Percentiles rank a stretch among this genome's conserved stretches.
Evolutionary conservation across 2,329 filamentous ascomycete species (phyloP).

Genomic region (Whalleya microplaca): DNA sequence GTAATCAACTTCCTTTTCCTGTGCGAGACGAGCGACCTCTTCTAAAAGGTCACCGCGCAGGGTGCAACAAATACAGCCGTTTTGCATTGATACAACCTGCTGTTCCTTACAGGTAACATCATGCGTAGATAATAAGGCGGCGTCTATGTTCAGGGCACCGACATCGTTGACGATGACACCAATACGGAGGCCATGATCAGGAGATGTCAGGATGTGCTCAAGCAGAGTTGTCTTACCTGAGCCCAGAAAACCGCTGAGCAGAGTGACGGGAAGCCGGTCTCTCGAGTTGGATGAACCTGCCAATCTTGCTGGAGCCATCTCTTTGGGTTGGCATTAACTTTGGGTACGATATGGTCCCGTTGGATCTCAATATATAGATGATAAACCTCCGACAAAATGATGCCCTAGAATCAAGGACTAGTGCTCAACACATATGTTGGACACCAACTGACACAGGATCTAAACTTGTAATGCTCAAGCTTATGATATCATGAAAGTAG

Average conservation of each 20-base stretch:
- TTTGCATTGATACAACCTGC: conserved; percentile 70
- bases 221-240: conserved; percentile 74
- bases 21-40: conserved; percentile 67
- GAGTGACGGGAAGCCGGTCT: conserved; percentile 57
- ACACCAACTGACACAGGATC: too few species aligned
- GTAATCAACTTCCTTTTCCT: conserved; percentile 69
- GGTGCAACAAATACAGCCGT: conserved; percentile 78
- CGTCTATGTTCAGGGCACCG: conserved; percentile 68
- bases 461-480: too few species aligned
- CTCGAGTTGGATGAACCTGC: background rate
- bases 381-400: too few species aligned
- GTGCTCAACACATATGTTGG: too few species aligned
- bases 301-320: conserved; percentile 16
- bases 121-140: conserved; percentile 61
- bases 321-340: too few species aligned
- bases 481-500: too few species aligned
- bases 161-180: conserved; percentile 78
- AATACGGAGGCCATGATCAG: conserved; percentile 68
- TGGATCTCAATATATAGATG: too few species aligned
- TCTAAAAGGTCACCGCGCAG: conserved; percentile 72
- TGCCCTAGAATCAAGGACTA: too few species aligned
- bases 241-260: conserved; percentile 65
- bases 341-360: too few species aligned
- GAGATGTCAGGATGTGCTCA: conserved; percentile 67
- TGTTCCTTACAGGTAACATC: conserved; percentile 60